These are phyloP conservation scores for Acer negundo DNA, from an alignment of 345 rosid species.

Conservation along the genomic window DNA sequence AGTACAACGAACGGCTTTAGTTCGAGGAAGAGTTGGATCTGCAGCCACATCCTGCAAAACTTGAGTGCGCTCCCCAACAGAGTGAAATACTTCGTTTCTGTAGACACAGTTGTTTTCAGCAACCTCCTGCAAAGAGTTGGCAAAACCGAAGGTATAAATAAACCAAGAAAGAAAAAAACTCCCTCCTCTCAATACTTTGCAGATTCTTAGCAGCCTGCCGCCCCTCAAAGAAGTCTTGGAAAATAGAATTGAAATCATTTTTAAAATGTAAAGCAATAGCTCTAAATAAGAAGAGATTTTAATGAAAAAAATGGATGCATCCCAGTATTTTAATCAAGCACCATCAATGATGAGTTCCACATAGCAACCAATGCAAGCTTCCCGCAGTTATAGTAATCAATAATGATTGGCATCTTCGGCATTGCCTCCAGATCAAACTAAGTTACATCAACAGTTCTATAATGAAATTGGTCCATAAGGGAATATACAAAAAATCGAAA, in stretches of 20 bases:
- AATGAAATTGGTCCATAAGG: neutral
- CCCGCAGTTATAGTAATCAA: neutral
- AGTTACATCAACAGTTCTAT: neutral
- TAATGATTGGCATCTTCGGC: neutral
- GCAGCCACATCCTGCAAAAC: conserved; percentile 69
- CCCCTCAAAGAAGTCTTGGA: neutral
- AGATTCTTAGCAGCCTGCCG: neutral
- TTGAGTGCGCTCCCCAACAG: conserved; percentile 67
- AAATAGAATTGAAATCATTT: neutral
- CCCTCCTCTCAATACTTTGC: neutral
- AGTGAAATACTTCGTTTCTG: conserved; percentile 70
- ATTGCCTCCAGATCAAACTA: neutral
- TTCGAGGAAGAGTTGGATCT: conserved; percentile 84
- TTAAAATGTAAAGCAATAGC: neutral
- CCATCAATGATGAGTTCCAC: neutral
- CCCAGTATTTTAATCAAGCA: neutral
- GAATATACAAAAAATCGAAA: neutral
- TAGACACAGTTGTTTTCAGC: conserved; percentile 63
- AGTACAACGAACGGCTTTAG: conserved; percentile 56
- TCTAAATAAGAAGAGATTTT: neutral
- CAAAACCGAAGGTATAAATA: neutral
- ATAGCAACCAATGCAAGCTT: no score
- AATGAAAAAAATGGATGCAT: neutral
- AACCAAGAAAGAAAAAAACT: neutral
- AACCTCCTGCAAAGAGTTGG: conserved; percentile 46